Base-by-base conservation (phyloP, 108 stramenopile genomes). In the Fistulifera pelliculosa region DNA sequence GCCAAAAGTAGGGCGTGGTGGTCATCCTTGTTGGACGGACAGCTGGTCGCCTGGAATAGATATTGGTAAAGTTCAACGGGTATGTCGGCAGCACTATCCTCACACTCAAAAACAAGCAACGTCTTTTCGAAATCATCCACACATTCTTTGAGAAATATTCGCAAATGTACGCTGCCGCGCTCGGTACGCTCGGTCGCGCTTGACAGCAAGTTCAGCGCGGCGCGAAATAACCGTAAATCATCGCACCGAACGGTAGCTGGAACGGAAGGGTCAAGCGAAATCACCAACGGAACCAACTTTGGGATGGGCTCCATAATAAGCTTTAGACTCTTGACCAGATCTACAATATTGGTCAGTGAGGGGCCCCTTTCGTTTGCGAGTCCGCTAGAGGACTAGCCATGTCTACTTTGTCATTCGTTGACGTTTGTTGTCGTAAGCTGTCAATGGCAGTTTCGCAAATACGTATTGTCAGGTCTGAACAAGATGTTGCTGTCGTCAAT, bases 401-500 rank as follows among this genome's bases (percentile, higher is more conserved):
- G 13, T 39, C 38, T 15, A 38, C 6, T 39, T 16, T 39, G 24
- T 22, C 23, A 27, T 54, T 17, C 3, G 23, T 1, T 1, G 1
- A 43, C 17, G 25, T 62, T 28, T 66, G 45, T 23, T 49, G 24
- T 10, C 81, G 63, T 47, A 91, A 80, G 16, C 53, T 68, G n/a
- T 77, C 70, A 54, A 85, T 82, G 14, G 83, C 61, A 38, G 76
- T 71, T 39, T 67, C 43, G 57, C 86, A 87, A 39, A 88, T 85
- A 1, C 72, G 63, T 35, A 69, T 76, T 69, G 86, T 81, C 42
- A 81, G 68, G 19, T 72, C 65, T 0, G 69, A 68, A 47, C 80
- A 81, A 3, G 64, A 55, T 12, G 54, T 41, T 4, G 80, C 73
- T 18, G 68, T 80, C 17, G 66, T 41, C n/a, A 89, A 65, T 10